Evolutionary conservation across 495 filamentous ascomycete species (phyloP).

Genomic region (Aspergillus cristatus): DNA sequence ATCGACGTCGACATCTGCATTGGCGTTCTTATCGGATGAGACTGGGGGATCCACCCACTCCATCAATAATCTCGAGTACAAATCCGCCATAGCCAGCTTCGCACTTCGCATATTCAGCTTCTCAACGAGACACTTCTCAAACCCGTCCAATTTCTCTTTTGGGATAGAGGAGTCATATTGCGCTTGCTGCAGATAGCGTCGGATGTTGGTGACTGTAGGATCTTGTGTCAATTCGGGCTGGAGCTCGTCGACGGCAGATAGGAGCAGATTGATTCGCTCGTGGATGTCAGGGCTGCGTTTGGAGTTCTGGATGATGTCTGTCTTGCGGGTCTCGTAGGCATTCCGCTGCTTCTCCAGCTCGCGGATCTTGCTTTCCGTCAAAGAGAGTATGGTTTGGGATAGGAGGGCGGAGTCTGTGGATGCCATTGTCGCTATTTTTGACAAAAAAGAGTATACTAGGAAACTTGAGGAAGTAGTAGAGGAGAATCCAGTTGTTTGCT

Average conservation of each 20-base stretch:
- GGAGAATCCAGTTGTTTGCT: no score
- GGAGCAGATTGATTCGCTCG: conserved; percentile 7
- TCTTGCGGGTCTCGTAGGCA: conserved; percentile 34
- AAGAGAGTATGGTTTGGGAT: conserved; percentile 47
- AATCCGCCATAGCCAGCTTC: conserved; percentile 42
- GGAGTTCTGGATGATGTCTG: conserved; percentile 7
- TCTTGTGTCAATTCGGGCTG: conserved; percentile 6
- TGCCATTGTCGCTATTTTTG: no score
- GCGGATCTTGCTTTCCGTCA: conserved; percentile 47
- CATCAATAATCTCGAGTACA: conserved; percentile 49
- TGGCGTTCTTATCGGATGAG: no score
- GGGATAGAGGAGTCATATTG: conserved; percentile 34
- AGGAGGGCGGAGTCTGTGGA: conserved; percentile 9
- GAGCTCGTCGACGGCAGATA: conserved; percentile 7
- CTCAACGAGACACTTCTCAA: conserved; percentile 34
- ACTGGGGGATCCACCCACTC: conserved; percentile 45
- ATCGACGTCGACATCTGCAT: conserved; percentile 8
- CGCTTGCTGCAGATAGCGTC: conserved; percentile 32
- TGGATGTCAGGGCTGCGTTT: not conserved
- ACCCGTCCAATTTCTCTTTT: conserved; percentile 19
- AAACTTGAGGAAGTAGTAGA: no score
- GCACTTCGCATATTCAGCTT: conserved; percentile 38
- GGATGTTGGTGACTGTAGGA: conserved; percentile 16
- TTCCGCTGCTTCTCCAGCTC: conserved; percentile 43
- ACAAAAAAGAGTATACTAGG: no score